Evolutionary conservation across 257 asterid species (phyloP), one percentile per base, ranked within the genome.

Genomic region (Buddleja alternifolia): DNA sequence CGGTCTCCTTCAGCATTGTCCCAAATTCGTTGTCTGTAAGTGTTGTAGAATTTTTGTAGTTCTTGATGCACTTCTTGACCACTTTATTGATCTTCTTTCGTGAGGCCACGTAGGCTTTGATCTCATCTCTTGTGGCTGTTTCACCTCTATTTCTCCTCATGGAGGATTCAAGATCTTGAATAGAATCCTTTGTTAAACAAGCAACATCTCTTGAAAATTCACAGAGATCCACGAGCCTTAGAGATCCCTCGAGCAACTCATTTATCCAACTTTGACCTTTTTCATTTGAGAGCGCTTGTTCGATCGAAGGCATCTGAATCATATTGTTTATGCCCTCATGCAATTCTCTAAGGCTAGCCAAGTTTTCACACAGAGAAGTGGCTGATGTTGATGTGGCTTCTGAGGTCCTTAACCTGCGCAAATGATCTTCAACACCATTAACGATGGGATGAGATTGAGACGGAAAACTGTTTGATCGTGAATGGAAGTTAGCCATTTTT

Each of bases 401-500:
- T 0, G 77, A 71, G 17, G 74, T 37, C 55, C 53, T 79, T 44
- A 81, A 62, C 48, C 75, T 77, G 46, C 36, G 56, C 42, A n/a
- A n/a, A n/a, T n/a, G n/a, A n/a, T n/a, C n/a, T n/a, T n/a, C n/a
- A n/a, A n/a, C n/a, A n/a, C n/a, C n/a, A n/a, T n/a, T n/a, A n/a
- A n/a, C n/a, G n/a, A n/a, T n/a, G n/a, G n/a, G n/a, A n/a, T n/a
- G n/a, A n/a, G n/a, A n/a, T n/a, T n/a, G n/a, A n/a, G n/a, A n/a
- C n/a, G n/a, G n/a, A n/a, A n/a, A n/a, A n/a, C 83, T 82, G 63
- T 64, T 73, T 14, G 84, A 71, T 50, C 83, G 80, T 42, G 42
- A n/a, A 29, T 73, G 80, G 71, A 16, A 32, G 29, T 48, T 37
- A 24, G 75, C 71, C 77, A 71, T 73, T 16, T 59, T 71, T 71